Conservation (phyloP, 2,329 filamentous ascomycete species). For the Fusarium incarnatum region DNA sequence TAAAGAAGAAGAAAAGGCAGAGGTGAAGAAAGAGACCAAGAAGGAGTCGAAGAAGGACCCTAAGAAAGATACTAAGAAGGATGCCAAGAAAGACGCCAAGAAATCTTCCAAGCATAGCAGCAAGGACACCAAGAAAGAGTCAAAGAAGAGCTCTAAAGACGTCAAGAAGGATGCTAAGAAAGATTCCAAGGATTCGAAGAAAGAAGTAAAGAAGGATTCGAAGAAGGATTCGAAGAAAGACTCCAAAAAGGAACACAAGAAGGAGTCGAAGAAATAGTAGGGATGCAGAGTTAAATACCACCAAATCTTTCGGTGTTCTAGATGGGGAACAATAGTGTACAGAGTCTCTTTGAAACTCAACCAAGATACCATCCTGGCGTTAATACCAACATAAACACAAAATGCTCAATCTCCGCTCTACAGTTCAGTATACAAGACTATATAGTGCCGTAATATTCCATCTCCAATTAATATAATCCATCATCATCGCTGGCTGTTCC, state of each 20-base stretch:
- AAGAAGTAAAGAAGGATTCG: background rate
- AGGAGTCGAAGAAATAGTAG: constrained; percentile 23
- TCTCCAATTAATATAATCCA: constrained; percentile 60
- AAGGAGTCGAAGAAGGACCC: constrained; percentile 2
- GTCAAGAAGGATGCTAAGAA: background rate
- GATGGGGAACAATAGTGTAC: constrained; percentile 21
- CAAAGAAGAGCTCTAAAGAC: constrained; percentile 7
- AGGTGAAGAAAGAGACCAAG: background rate
- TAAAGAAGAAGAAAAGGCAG: background rate
- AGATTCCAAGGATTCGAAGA: background rate
- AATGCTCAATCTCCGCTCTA: constrained; percentile 24
- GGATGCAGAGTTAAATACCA: constrained; percentile 22
- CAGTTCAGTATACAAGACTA: constrained; percentile 31
- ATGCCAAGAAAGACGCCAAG: background rate
- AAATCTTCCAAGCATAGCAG: background rate
- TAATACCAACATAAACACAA: constrained; percentile 35
- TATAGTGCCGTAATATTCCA: constrained; percentile 12
- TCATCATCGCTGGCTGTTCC: constrained; percentile 68
- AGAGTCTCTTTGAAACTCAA: constrained; percentile 26
- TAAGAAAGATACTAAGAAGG: constrained; percentile 2
- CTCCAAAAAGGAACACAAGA: constrained; percentile 1
- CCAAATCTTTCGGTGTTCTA: constrained; percentile 13
- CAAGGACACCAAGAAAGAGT: constrained; percentile 8
- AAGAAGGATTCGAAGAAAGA: constrained; percentile 3
- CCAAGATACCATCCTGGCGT: constrained; percentile 32